phyloP scores from a whole-genome alignment of 306 rosid genomes.

The Vigna nakashimae region DNA sequence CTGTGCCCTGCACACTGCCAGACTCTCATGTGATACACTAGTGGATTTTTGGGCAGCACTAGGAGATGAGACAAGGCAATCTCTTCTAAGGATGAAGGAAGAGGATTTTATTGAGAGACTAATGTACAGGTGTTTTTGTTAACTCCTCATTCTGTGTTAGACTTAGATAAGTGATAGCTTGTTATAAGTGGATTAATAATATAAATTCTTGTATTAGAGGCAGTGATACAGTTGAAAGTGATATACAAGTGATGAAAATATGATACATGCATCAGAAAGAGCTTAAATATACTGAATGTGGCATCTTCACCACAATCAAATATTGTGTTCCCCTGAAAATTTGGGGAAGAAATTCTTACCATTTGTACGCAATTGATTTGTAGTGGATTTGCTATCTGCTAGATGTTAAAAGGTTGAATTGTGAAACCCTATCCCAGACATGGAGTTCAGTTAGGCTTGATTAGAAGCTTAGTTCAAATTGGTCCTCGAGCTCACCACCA shows the following conservation, averaged over 20 bases:
- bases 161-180: constrained; percentile 44
- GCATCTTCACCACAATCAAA: constrained; percentile 17
- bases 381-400: constrained; percentile 30
- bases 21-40: constrained; percentile 97
- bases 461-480: constrained; percentile 31
- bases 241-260: constrained; percentile 29
- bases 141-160: constrained; percentile 46
- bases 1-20: constrained; percentile 95
- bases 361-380: constrained; percentile 29
- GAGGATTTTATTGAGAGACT: constrained; percentile 99
- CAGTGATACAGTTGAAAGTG: constrained; percentile 40
- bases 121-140: constrained; percentile 85
- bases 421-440: constrained; percentile 32
- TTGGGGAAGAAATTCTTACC: constrained; percentile 19
- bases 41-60: constrained; percentile 99
- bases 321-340: constrained; percentile 28
- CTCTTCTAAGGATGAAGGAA: constrained; percentile 98
- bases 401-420: constrained; percentile 39
- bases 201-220: constrained; percentile 35
- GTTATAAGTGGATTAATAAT: constrained; percentile 27
- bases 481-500: constrained; percentile 10
- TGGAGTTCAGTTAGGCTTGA: constrained; percentile 23
- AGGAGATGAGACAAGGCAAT: constrained; percentile 94
- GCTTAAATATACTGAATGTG: constrained; percentile 28
- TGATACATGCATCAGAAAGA: constrained; percentile 42